Evolutionary conservation across 306 rosid genomes (phyloP).

Genomic region (Astragalus glycyphyllos): DNA sequence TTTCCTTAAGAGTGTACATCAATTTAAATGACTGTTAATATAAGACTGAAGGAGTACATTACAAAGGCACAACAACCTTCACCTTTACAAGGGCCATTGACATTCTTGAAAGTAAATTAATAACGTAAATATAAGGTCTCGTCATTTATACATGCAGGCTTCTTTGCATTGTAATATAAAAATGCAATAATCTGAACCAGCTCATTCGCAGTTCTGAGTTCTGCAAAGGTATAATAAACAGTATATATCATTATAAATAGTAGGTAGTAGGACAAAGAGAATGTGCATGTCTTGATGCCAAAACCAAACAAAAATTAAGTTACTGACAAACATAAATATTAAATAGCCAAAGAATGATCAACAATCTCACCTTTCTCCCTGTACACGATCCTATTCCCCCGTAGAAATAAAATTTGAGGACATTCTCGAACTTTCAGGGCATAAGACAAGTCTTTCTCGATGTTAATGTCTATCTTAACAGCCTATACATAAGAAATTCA

Average conservation of each 20-base stretch:
- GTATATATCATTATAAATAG: not conserved
- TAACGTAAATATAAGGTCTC: slow-evolving; percentile 52
- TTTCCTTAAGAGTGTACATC: no score
- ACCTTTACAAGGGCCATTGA: slow-evolving; percentile 14
- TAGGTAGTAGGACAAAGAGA: slow-evolving; percentile 6
- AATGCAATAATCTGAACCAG: slow-evolving; percentile 91
- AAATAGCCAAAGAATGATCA: slow-evolving; percentile 36
- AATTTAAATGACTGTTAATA: no score
- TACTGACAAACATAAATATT: not conserved
- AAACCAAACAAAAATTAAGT: slow-evolving; percentile 38
- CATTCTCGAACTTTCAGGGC: slow-evolving; percentile 82
- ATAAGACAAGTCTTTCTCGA: slow-evolving; percentile 90
- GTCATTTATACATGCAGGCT: slow-evolving; percentile 84
- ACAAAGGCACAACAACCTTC: slow-evolving; percentile 3
- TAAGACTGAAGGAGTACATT: no score
- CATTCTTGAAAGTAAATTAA: slow-evolving; percentile 21
- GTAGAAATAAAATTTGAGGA: slow-evolving; percentile 79
- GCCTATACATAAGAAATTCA: slow-evolving; percentile 56
- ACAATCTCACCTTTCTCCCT: slow-evolving; percentile 81
- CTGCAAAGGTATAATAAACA: slow-evolving; percentile 48
- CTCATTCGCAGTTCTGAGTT: slow-evolving; percentile 69
- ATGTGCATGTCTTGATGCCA: slow-evolving; percentile 22
- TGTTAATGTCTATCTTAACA: slow-evolving; percentile 82
- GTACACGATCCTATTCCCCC: slow-evolving; percentile 79
- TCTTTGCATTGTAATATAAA: slow-evolving; percentile 92